Base-by-base conservation (phyloP, 2,329 filamentous ascomycete species). In the Fusarium piperis region DNA sequence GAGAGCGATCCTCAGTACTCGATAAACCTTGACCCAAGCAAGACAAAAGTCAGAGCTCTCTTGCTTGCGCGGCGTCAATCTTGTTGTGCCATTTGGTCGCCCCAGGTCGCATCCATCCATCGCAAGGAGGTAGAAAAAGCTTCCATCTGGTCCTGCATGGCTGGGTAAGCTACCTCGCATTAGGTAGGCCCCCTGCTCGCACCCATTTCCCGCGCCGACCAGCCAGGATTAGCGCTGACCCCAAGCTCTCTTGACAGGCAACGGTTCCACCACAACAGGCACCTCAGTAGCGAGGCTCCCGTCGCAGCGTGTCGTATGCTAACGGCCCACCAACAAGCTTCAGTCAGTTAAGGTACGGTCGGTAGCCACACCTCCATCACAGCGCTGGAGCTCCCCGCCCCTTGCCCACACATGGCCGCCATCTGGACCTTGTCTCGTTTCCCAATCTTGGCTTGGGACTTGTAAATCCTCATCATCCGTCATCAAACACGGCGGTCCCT, bases 181-280 rank as follows among this genome's bases (percentile, higher is more conserved):
- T 46, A 70, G 41, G 35, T 62, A 66, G 58, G 52, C 48, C 60
- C 69, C 67, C 59, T 76, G 62, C 67, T 67, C 59, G 55, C 71
- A 65, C 48, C 59, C 69, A 67, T 68, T 74, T 76, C 57, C 68
- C 65, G 64, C 53, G 64, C 48, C 59, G 66, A 58, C 65, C 51
- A 53, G 55, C 71, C 58, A 64, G 67, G 71, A 41, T 67, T 74
- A 74, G 74, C 62, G 73, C 72, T 74, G 67, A 68, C 71, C 64
- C 65, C 36, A 65, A 60, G 66, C 56, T 67, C 63, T 62, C 55
- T 46, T 74, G 74, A 76, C 73, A 76, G 71, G 55, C 73, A 73
- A 74, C 70, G 70, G 73, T 72, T 68, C 73, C 74, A 75, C 73
- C 66, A 70, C 61, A 59, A 69, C 46, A 55, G 66, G 57, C 61